These are phyloP conservation scores for Adiantum capillusveneris DNA, from an alignment of 75 land plant genomes.

Conservation along the genomic window DNA sequence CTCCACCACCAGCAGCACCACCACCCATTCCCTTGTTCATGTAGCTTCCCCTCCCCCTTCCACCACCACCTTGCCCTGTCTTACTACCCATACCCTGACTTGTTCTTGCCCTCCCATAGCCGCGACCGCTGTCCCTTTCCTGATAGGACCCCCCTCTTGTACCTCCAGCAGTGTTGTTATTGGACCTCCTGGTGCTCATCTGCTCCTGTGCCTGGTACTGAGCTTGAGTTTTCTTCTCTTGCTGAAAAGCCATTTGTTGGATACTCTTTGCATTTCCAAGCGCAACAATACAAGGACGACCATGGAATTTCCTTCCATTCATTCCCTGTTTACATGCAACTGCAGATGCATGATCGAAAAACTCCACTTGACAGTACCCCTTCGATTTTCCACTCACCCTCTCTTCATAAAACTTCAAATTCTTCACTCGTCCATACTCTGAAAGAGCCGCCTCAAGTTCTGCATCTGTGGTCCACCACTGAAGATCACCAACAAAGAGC, in stretches of 20 bases:
- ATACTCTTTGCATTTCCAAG: conserved; percentile 44
- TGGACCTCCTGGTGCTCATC: too few relatives aligned
- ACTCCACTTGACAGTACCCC: conserved; percentile 91
- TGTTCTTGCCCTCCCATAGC: conserved; percentile 20
- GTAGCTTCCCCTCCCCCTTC: conserved; percentile 36
- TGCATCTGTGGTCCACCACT: conserved; percentile 97
- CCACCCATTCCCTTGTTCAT: conserved; percentile 39
- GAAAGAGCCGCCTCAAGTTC: conserved; percentile 65
- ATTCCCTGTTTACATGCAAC: conserved; percentile 78
- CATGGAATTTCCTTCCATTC: conserved; percentile 77
- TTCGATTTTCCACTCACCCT: conserved; percentile 94
- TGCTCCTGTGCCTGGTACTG: conserved; percentile 5
- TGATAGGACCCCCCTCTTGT: conserved; percentile 7
- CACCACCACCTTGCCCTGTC: conserved; percentile 10
- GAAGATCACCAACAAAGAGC: conserved; percentile 78
- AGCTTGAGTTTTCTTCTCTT: conserved; percentile 19
- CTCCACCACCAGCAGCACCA: conserved; percentile 12
- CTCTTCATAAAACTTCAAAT: conserved; percentile 81
- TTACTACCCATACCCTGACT: conserved; percentile 15
- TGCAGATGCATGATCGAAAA: conserved; percentile 59
- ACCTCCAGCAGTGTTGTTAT: neutral
- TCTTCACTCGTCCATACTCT: conserved; percentile 78
- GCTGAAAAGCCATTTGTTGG: conserved; percentile 29
- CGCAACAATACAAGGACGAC: conserved; percentile 79
- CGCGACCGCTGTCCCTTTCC: conserved; percentile 17